phyloP scores from a whole-genome alignment of 208 protist species.

The Wallacemonas rigidus region DNA sequence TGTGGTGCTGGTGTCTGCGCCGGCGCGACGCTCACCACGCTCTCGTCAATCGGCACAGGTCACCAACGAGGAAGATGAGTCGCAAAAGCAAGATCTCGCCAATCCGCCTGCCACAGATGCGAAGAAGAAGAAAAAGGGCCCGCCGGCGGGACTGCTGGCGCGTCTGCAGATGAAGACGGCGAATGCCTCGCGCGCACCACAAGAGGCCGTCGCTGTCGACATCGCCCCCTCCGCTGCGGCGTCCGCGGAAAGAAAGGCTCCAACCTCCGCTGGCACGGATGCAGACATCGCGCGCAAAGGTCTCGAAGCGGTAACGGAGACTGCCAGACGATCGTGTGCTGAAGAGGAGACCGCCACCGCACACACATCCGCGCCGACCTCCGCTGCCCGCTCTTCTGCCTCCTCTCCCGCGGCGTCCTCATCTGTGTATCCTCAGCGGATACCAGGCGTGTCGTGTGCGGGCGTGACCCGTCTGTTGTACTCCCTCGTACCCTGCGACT shows the following conservation, averaged over 20 bases:
- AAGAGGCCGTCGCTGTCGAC: background rate
- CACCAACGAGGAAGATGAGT: too few species aligned
- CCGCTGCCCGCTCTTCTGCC: too few species aligned
- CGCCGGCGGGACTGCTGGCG: slow-evolving; percentile 4
- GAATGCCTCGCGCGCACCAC: background rate
- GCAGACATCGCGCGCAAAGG: background rate
- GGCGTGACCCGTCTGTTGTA: slow-evolving; percentile 68
- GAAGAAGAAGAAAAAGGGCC: slow-evolving; percentile 5
- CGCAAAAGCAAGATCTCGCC: too few species aligned
- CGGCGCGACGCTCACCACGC: too few species aligned
- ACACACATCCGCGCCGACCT: too few species aligned
- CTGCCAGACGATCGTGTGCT: background rate
- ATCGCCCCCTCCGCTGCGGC: background rate
- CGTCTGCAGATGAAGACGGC: slow-evolving; percentile 9
- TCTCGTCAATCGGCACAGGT: too few species aligned
- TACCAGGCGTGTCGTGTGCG: slow-evolving; percentile 34
- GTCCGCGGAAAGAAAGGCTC: background rate
- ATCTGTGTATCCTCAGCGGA: background rate
- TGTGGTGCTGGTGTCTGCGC: too few species aligned
- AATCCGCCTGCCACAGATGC: background rate
- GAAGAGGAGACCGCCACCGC: background rate
- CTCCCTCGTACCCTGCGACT: slow-evolving; percentile 72
- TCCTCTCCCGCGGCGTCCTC: too few species aligned
- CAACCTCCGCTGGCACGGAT: background rate
- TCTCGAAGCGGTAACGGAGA: background rate